phyloP scores from a whole-genome alignment of 2,329 filamentous ascomycete genomes.

The Colletotrichum sp. region DNA sequence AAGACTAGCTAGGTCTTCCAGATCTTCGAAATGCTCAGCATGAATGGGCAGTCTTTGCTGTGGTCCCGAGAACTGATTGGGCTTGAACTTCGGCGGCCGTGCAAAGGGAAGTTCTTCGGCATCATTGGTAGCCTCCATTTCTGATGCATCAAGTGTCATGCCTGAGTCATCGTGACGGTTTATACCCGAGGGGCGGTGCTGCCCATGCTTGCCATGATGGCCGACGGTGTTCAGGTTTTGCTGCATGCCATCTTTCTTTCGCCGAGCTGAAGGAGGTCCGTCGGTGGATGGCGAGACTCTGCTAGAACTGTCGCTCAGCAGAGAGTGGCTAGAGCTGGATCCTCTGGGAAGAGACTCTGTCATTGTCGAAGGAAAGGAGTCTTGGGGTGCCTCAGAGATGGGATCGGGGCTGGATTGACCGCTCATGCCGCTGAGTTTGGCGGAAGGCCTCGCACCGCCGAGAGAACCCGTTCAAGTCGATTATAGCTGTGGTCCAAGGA shows the following conservation, averaged over 20 bases:
- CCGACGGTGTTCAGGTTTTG: background rate
- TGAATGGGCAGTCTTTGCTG: background rate
- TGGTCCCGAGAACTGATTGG: constrained; percentile 10
- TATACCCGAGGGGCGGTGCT: background rate
- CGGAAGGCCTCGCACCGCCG: background rate
- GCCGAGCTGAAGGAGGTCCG: background rate
- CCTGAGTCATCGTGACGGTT: background rate
- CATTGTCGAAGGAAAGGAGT: background rate
- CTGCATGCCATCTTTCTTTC: background rate
- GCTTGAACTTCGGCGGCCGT: background rate
- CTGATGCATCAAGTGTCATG: background rate
- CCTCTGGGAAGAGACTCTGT: background rate
- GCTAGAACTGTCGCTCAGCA: background rate
- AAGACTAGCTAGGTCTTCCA: background rate
- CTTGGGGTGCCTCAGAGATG: background rate
- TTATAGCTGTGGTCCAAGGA: background rate
- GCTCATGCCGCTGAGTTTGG: background rate
- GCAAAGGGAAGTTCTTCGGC: background rate
- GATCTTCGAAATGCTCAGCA: background rate
- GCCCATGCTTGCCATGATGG: background rate
- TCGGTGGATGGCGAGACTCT: background rate
- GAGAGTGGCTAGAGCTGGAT: background rate
- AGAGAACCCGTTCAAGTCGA: background rate
- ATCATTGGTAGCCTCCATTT: background rate
- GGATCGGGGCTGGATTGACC: background rate